Percentiles rank a stretch among this genome's conserved stretches.
phyloP scores from a whole-genome alignment of 805 yeast genomes.

The Candida easanensis region DNA sequence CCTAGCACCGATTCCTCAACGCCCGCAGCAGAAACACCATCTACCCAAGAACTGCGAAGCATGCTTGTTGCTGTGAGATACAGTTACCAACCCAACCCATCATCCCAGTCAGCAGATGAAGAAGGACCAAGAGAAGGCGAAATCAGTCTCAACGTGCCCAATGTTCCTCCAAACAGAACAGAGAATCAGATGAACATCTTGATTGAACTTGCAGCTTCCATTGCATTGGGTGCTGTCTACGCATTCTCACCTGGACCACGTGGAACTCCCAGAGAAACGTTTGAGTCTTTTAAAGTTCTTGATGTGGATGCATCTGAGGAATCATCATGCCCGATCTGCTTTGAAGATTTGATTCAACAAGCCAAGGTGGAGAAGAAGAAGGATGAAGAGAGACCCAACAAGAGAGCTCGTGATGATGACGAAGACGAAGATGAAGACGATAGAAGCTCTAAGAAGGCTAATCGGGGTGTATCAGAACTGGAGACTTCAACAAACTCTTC shows the following conservation, averaged over 20 bases:
- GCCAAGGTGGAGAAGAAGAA: too few species aligned
- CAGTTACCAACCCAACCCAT: constrained; percentile 24
- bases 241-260: constrained; percentile 39
- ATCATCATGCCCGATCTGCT: constrained; percentile 60
- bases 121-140: not conserved
- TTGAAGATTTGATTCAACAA: constrained; percentile 39
- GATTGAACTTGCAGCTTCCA: constrained; percentile 63
- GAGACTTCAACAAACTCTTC: too few species aligned
- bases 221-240: constrained; percentile 63
- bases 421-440: constrained; percentile 13
- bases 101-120: not conserved
- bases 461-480: too few species aligned
- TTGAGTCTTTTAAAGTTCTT: constrained; percentile 46
- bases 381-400: constrained; percentile 2
- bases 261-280: constrained; percentile 45
- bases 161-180: constrained; percentile 59
- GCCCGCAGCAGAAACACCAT: too few species aligned
- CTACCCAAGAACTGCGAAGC: constrained; percentile 26
- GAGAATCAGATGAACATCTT: constrained; percentile 52
- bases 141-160: constrained; percentile 63
- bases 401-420: constrained; percentile 24
- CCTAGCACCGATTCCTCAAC: not conserved
- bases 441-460: too few species aligned
- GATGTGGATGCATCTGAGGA: constrained; percentile 32
- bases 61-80: constrained; percentile 41